phyloP scores from a whole-genome alignment of 805 yeast genomes.

The Wickerhamiella hasegawae region DNA sequence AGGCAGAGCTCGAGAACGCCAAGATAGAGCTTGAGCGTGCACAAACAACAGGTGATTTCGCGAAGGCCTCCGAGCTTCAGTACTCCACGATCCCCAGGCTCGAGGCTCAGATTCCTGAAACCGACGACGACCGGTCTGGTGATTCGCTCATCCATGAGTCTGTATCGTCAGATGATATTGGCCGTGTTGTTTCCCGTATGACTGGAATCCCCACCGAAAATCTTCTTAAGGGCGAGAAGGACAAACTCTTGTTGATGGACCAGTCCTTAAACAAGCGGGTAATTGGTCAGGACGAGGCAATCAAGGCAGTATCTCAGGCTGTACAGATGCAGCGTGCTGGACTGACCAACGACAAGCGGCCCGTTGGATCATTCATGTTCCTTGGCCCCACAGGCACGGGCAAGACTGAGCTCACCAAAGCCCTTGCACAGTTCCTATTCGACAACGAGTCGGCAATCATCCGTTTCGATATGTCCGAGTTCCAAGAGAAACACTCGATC shows the following conservation, averaged over 20 bases:
- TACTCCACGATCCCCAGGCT: slow-evolving; percentile 75
- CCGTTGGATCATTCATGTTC: slow-evolving; percentile 92
- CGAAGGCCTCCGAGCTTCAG: slow-evolving; percentile 74
- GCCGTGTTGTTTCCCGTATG: slow-evolving; percentile 80
- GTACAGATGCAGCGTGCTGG: slow-evolving; percentile 96
- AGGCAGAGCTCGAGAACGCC: slow-evolving; percentile 72
- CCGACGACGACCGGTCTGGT: slow-evolving; percentile 17
- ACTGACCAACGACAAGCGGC: slow-evolving; percentile 81
- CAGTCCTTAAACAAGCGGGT: slow-evolving; percentile 58
- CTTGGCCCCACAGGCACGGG: slow-evolving; percentile 99
- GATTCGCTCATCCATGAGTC: slow-evolving; percentile 60
- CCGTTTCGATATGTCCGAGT: slow-evolving; percentile 95
- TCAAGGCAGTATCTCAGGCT: slow-evolving; percentile 77
- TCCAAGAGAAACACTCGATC: slow-evolving; percentile 85
- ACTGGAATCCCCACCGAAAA: slow-evolving; percentile 92
- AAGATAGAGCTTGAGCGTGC: slow-evolving; percentile 66
- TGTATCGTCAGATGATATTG: slow-evolving; percentile 87
- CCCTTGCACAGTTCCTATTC: slow-evolving; percentile 80
- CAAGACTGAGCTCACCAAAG: slow-evolving; percentile 87
- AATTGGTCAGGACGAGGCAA: slow-evolving; percentile 93
- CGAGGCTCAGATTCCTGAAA: slow-evolving; percentile 41
- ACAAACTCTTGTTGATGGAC: slow-evolving; percentile 80
- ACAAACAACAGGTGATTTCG: slow-evolving; percentile 76
- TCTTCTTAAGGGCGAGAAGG: slow-evolving; percentile 87
- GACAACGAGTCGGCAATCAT: slow-evolving; percentile 77